These are phyloP conservation scores for Yarrowia osloensis DNA, from an alignment of 805 yeast genomes.

Conservation along the genomic window DNA sequence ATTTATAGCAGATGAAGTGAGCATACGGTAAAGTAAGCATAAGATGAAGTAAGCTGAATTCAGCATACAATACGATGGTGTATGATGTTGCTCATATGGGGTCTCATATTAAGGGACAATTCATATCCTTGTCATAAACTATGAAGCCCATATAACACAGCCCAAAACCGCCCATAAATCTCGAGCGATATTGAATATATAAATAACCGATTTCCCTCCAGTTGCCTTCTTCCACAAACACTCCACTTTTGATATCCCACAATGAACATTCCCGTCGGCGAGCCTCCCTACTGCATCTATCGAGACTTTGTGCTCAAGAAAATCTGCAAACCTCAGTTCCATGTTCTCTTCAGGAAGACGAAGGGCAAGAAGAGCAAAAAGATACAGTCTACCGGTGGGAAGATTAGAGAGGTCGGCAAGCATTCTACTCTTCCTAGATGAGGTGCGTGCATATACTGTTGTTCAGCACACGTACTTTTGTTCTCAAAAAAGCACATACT, in stretches of 20 bases:
- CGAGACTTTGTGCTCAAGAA: neutral
- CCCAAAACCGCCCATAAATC: neutral
- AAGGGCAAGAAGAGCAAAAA: neutral
- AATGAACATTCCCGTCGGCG: neutral
- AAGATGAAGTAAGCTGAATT: too few relatives aligned
- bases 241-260: neutral
- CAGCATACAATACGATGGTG: too few relatives aligned
- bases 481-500: too few relatives aligned
- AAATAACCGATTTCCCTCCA: neutral
- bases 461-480: too few relatives aligned
- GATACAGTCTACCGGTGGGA: neutral
- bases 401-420: neutral
- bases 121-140: neutral
- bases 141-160: too few relatives aligned
- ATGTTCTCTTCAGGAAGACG: neutral
- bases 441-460: too few relatives aligned
- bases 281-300: neutral
- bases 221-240: neutral
- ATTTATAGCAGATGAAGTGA: too few relatives aligned
- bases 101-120: neutral
- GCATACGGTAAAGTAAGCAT: too few relatives aligned
- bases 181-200: too few relatives aligned
- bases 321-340: neutral
- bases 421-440: neutral
- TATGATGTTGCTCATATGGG: neutral